Evolutionary conservation across 805 yeast genomes (phyloP).

Genomic region (Wickerhamiella azyma): DNA sequence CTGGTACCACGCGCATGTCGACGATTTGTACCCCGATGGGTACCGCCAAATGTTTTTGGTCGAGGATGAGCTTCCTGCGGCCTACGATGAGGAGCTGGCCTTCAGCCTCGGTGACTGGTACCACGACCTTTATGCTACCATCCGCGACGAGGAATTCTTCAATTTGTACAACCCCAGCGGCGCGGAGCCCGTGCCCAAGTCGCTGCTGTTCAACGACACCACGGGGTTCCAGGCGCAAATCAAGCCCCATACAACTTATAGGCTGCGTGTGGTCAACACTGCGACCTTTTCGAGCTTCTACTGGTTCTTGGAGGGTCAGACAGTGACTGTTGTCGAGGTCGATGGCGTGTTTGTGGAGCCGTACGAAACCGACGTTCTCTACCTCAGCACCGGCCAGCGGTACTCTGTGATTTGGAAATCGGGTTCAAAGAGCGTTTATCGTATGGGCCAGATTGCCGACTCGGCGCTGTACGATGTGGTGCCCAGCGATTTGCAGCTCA

Average conservation of each 20-base stretch:
- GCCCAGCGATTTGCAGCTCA: constrained; percentile 51
- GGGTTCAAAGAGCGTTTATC: constrained; percentile 53
- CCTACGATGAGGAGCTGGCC: constrained; percentile 66
- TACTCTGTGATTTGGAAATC: constrained; percentile 69
- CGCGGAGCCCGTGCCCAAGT: constrained; percentile 92
- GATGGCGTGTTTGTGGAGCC: constrained; percentile 84
- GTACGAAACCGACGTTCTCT: constrained; percentile 52
- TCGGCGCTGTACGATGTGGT: constrained; percentile 64
- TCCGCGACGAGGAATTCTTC: constrained; percentile 38
- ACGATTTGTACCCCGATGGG: constrained; percentile 90
- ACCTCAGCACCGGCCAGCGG: constrained; percentile 85
- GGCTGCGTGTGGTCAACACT: constrained; percentile 64
- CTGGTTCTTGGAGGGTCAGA: constrained; percentile 78
- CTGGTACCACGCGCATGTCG: constrained; percentile 95
- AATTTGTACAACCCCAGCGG: constrained; percentile 83
- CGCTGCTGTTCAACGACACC: constrained; percentile 68
- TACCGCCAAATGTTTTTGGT: constrained; percentile 45
- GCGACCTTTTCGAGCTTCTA: constrained; percentile 91
- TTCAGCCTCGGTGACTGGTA: constrained; percentile 79
- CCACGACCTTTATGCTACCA: constrained; percentile 45
- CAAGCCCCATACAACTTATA: constrained; percentile 76
- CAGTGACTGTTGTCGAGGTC: constrained; percentile 72
- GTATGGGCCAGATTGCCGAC: constrained; percentile 74
- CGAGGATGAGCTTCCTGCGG: constrained; percentile 52
- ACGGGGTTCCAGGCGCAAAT: constrained; percentile 42